These are phyloP conservation scores for Beauveria rudraprayagi DNA, from an alignment of 2,329 filamentous ascomycete genomes.

Conservation along the genomic window DNA sequence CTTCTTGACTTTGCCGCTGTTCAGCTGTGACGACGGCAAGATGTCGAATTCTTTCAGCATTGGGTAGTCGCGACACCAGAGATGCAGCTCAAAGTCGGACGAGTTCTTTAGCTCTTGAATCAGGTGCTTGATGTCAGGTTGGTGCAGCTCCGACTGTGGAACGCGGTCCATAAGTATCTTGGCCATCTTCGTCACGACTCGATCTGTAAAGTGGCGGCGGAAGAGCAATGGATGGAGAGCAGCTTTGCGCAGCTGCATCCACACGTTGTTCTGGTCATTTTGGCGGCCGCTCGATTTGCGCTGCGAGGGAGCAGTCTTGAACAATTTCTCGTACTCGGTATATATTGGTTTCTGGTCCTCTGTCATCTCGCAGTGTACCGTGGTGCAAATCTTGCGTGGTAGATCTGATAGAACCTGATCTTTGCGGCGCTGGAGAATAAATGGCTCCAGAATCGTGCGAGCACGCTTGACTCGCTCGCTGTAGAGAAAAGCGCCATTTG, in stretches of 20 bases:
- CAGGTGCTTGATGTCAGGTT: slow-evolving; percentile 44
- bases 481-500: slow-evolving; percentile 76
- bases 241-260: slow-evolving; percentile 88
- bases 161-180: slow-evolving; percentile 67
- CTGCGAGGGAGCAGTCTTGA: slow-evolving; percentile 53
- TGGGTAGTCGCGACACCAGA: slow-evolving; percentile 54
- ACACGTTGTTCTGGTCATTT: slow-evolving; percentile 58
- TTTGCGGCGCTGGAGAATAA: slow-evolving; percentile 90
- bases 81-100: slow-evolving; percentile 58
- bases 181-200: slow-evolving; percentile 67
- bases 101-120: slow-evolving; percentile 47
- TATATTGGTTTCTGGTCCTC: slow-evolving; percentile 67
- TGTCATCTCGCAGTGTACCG: slow-evolving; percentile 77
- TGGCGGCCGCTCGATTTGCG: slow-evolving; percentile 40
- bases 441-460: slow-evolving; percentile 86
- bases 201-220: slow-evolving; percentile 69
- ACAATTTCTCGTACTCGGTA: slow-evolving; percentile 52
- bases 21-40: slow-evolving; percentile 43
- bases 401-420: slow-evolving; percentile 81
- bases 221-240: slow-evolving; percentile 88
- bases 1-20: slow-evolving; percentile 76
- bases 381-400: slow-evolving; percentile 67
- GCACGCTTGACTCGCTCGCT: slow-evolving; percentile 80
- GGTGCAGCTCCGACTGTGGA: slow-evolving; percentile 44
- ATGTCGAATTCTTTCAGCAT: slow-evolving; percentile 48